A percentile compares a stretch with the other conserved stretches of the same genome.
These are phyloP conservation scores for Backusella circina DNA, from an alignment of 192 early-diverging fungal species.

Conservation along the genomic window DNA sequence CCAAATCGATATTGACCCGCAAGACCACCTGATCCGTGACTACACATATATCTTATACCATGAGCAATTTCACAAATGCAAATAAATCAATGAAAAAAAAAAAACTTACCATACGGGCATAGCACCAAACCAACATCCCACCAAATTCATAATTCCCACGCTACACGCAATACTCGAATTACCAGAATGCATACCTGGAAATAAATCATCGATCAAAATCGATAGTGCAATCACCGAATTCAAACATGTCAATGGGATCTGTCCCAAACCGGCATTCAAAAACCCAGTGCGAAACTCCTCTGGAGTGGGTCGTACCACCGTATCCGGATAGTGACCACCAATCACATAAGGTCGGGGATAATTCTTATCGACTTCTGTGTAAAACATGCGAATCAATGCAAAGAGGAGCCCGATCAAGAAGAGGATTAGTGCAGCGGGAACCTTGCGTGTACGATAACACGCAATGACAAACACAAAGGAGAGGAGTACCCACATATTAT, in stretches of 20 bases:
- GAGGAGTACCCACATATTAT: conserved; percentile 68
- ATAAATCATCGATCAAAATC: conserved; percentile 77
- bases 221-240: conserved; percentile 85
- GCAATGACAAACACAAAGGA: conserved; percentile 65
- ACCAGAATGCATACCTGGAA: conserved; percentile 57
- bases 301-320: conserved; percentile 53
- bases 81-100: background rate
- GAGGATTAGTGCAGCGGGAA: conserved; percentile 68
- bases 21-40: conserved; percentile 82
- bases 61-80: background rate
- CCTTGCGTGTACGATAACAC: conserved; percentile 55
- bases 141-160: conserved; percentile 77
- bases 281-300: conserved; percentile 71
- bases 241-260: conserved; percentile 81
- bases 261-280: conserved; percentile 77
- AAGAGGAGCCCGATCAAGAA: conserved; percentile 69
- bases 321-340: conserved; percentile 56
- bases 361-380: conserved; percentile 12
- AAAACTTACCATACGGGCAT: conserved; percentile 65
- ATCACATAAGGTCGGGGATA: conserved; percentile 32
- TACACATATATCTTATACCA: background rate
- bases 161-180: conserved; percentile 54
- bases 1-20: conserved; percentile 95
- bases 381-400: conserved; percentile 55
- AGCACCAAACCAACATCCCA: conserved; percentile 75